Evolutionary conservation across 192 early-diverging fungal species (phyloP).

Genomic region (Coemansia sp.): DNA sequence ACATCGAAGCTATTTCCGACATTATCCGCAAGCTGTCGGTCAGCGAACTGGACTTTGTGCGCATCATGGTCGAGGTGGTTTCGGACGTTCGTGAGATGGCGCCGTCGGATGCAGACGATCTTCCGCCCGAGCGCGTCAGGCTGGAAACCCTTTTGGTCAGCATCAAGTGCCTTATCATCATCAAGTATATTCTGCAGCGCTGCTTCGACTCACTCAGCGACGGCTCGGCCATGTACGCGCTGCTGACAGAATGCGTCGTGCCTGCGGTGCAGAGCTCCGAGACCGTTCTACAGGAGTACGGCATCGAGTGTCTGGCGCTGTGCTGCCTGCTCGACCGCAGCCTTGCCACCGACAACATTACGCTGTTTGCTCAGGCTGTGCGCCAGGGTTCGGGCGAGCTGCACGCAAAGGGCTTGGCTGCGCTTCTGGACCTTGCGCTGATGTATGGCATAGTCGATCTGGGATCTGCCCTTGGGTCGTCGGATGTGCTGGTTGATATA

Average conservation of each 20-base stretch:
- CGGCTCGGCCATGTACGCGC: constrained; percentile 70
- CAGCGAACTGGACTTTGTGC: constrained; percentile 85
- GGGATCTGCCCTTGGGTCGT: constrained; percentile 40
- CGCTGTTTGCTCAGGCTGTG: constrained; percentile 67
- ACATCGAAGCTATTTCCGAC: constrained; percentile 72
- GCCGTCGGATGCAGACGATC: constrained; percentile 21
- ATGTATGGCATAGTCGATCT: constrained; percentile 53
- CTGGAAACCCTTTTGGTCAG: constrained; percentile 56
- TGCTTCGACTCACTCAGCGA: constrained; percentile 66
- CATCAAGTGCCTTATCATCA: constrained; percentile 65
- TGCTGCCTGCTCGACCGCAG: constrained; percentile 72
- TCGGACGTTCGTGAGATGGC: constrained; percentile 67
- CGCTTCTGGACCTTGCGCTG: constrained; percentile 53
- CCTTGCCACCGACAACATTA: constrained; percentile 68
- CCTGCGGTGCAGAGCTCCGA: constrained; percentile 69
- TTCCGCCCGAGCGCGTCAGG: constrained; percentile 30
- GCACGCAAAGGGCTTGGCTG: constrained; percentile 67
- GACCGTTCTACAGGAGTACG: constrained; percentile 67
- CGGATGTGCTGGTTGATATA: constrained; percentile 46
- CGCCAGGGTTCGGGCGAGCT: constrained; percentile 54
- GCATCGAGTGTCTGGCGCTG: constrained; percentile 79
- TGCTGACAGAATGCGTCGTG: constrained; percentile 69
- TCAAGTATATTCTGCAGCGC: constrained; percentile 66
- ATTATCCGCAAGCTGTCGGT: constrained; percentile 71
- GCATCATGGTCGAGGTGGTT: constrained; percentile 78